Percentiles rank a stretch among this genome's conserved stretches.
Conservation (phyloP, 1,284 basidiomycete genomes). For the Boletus hoseneyae region DNA sequence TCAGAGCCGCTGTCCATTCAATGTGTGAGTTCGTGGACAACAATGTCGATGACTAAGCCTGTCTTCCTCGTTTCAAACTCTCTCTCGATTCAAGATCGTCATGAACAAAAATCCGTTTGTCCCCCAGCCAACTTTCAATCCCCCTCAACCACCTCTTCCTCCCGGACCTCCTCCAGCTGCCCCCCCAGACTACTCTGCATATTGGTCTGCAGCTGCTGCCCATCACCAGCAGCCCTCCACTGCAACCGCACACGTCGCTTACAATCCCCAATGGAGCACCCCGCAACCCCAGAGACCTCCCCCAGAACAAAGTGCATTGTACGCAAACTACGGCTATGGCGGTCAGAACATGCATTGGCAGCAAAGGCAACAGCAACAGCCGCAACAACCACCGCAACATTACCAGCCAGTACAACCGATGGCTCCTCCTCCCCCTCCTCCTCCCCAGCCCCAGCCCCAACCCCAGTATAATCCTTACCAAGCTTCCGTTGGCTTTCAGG, state of each 20-base stretch:
- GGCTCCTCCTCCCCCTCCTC: constrained; percentile 44
- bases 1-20: background rate
- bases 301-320: constrained; percentile 71
- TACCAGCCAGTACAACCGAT: constrained; percentile 52
- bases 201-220: constrained; percentile 64
- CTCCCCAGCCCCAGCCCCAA: constrained; percentile 54
- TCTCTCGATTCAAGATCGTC: no score
- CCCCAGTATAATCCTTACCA: constrained; percentile 75
- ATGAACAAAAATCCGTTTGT: constrained; percentile 83
- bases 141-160: constrained; percentile 71
- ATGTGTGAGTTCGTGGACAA: no score
- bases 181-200: constrained; percentile 72
- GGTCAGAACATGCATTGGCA: constrained; percentile 58
- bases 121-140: constrained; percentile 61
- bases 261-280: constrained; percentile 62
- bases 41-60: constrained; percentile 25
- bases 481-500: constrained; percentile 63
- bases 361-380: constrained; percentile 51
- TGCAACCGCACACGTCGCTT: constrained; percentile 40
- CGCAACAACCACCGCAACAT: constrained; percentile 40
- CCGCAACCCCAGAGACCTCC: constrained; percentile 61
- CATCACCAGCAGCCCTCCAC: constrained; percentile 39
- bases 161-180: constrained; percentile 72
- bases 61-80: constrained; percentile 17
- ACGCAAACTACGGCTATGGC: constrained; percentile 83